Evolutionary conservation across 2,329 filamentous ascomycete species (phyloP).

Genomic region (Beauveria medogensis): DNA sequence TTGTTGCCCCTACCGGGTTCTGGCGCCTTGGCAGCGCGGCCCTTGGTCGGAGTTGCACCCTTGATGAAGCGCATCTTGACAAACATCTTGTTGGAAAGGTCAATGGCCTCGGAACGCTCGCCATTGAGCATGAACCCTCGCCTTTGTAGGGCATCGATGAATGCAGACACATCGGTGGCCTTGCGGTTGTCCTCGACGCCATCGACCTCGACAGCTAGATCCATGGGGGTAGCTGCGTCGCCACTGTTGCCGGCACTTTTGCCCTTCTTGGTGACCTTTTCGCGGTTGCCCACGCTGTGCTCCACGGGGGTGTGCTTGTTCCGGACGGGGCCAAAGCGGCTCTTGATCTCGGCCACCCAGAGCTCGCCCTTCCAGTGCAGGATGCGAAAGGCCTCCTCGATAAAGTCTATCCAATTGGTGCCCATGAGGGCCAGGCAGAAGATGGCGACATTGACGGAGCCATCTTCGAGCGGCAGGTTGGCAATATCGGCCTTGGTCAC

Average conservation of each 20-base stretch:
- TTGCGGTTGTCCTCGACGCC: conserved; percentile 53
- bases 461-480: conserved; percentile 66
- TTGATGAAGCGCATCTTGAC: conserved; percentile 95
- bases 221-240: conserved; percentile 41
- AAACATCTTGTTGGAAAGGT: conserved; percentile 95
- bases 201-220: conserved; percentile 64
- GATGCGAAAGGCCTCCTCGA: conserved; percentile 90
- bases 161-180: conserved; percentile 80
- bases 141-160: conserved; percentile 72
- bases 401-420: conserved; percentile 94
- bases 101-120: conserved; percentile 52
- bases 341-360: conserved; percentile 97
- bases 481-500: conserved; percentile 89
- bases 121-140: conserved; percentile 79
- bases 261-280: conserved; percentile 43
- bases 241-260: conserved; percentile 39
- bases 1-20: conserved; percentile 47
- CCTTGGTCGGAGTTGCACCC: conserved; percentile 62
- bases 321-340: conserved; percentile 55
- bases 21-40: conserved; percentile 57
- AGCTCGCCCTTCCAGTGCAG: conserved; percentile 91
- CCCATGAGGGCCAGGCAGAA: conserved; percentile 98
- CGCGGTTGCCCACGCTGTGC: conserved; percentile 65
- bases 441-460: conserved; percentile 75
- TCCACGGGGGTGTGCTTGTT: conserved; percentile 39